Base-by-base conservation (phyloP, 257 asterid species). In the Sherardia arvensis region DNA sequence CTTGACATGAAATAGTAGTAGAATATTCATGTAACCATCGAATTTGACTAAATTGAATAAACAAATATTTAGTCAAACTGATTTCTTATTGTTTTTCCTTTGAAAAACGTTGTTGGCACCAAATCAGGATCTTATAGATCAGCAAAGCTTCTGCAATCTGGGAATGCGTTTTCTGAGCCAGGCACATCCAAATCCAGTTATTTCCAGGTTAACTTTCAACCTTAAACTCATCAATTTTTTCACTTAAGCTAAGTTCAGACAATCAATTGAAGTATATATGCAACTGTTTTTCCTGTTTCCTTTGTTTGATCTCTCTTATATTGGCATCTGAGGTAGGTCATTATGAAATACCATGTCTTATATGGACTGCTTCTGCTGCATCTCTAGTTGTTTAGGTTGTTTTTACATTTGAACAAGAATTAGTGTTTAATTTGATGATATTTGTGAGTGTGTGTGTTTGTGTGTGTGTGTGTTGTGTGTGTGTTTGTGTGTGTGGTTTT, bases 141-240 rank as follows among this genome's bases (percentile, higher is more conserved):
- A 47, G 34, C 34, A 25, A 62, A 17, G 62, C 40, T 57, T 57
- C 38, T 1, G 63, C 21, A 1, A 25, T 2, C 18, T 49, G 65
- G 49, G 30, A 55, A 73, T 74, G 78, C 71, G 67, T 49, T 69
- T 71, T 34, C 48, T n/a, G 71, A 54, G 25, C 29, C 78, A 1
- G 23, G 57, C 59, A 38, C 59, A 75, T 59, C 75, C 25, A 43
- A 45, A 67, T 72, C 40, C 64, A 5, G 68, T 64, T 23, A 2
- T 40, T 53, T 48, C 64, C 78, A 66, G 86, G 86, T 82, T 36
- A 47, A 72, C 67, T 68, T 79, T 59, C 71, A 65, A 40, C 29
- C 5, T n/a, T n/a, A 11, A 28, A n/a, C 38, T 29, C 55, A 17
- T 60, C 20, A 14, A 15, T 11, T 8, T 11, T 65, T 32, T 22